Evolutionary conservation across 2,329 filamentous ascomycete genomes (phyloP).

Genomic region (Phaeoacremonium minimum): DNA sequence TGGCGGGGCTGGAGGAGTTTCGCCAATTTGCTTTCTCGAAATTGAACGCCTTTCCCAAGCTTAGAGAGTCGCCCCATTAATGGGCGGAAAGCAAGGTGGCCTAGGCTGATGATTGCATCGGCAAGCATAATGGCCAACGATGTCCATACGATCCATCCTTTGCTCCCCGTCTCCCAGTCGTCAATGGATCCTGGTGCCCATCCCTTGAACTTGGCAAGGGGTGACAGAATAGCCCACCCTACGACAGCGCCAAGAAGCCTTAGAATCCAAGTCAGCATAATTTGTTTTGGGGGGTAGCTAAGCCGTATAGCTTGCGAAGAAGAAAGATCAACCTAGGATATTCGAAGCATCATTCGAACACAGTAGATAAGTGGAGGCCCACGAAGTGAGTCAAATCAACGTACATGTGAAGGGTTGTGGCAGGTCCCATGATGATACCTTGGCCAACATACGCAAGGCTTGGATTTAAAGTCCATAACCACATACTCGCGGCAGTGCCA

Average conservation of each 20-base stretch:
- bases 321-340: no score
- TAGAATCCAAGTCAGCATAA: no score
- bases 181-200: slow-evolving; percentile 87
- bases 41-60: not conserved
- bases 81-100: slow-evolving; percentile 69
- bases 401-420: slow-evolving; percentile 96
- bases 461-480: slow-evolving; percentile 95
- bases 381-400: no score
- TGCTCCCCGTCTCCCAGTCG: slow-evolving; percentile 89
- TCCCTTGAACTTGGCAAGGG: slow-evolving; percentile 75
- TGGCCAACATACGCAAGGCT: slow-evolving; percentile 97
- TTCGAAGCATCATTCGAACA: no score
- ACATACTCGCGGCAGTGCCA: slow-evolving; percentile 64
- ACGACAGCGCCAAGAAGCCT: slow-evolving; percentile 80
- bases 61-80: slow-evolving; percentile 31
- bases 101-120: slow-evolving; percentile 84
- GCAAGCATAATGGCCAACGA: slow-evolving; percentile 95
- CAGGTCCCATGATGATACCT: slow-evolving; percentile 96
- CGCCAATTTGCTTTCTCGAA: not conserved
- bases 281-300: no score
- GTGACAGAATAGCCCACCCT: slow-evolving; percentile 89
- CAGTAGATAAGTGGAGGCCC: no score
- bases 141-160: slow-evolving; percentile 98
- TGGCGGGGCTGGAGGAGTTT: slow-evolving; percentile 4
- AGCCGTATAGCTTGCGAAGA: no score